Conservation (phyloP, 2,329 filamentous ascomycete genomes). For the Colletotrichum magnum region DNA sequence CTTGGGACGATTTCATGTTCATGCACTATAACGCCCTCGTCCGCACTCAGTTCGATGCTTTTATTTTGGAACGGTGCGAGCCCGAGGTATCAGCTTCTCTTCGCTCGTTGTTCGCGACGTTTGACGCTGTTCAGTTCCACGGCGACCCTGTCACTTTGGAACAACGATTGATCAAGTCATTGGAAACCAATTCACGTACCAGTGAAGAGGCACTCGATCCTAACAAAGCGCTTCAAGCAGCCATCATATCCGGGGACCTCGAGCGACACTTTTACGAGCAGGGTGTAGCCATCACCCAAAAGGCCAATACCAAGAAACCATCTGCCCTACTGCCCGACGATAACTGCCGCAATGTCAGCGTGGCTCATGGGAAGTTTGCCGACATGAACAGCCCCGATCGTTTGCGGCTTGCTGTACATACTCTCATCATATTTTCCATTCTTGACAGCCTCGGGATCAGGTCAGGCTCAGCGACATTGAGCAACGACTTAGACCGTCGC, state of each 20-base stretch:
- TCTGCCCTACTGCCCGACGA: slow-evolving; percentile 48
- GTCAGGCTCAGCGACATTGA: slow-evolving; percentile 53
- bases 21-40: slow-evolving; percentile 90
- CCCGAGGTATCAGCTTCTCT: slow-evolving; percentile 67
- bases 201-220: slow-evolving; percentile 73
- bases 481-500: slow-evolving; percentile 49
- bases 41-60: slow-evolving; percentile 83
- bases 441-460: slow-evolving; percentile 70
- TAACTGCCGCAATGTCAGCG: slow-evolving; percentile 46
- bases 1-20: slow-evolving; percentile 91
- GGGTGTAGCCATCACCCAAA: slow-evolving; percentile 65
- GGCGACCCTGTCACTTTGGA: slow-evolving; percentile 68
- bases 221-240: slow-evolving; percentile 82
- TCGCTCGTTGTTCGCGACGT: slow-evolving; percentile 71
- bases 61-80: slow-evolving; percentile 70
- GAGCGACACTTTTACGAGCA: slow-evolving; percentile 72
- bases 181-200: slow-evolving; percentile 71
- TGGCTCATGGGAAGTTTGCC: slow-evolving; percentile 64
- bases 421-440: slow-evolving; percentile 75
- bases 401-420: slow-evolving; percentile 78
- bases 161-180: slow-evolving; percentile 70
- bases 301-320: slow-evolving; percentile 52
- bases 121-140: slow-evolving; percentile 75
- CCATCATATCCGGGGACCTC: slow-evolving; percentile 77
- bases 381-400: slow-evolving; percentile 72